phyloP scores from a whole-genome alignment of 202 grass and related monocot species.

The Panicum virgatum region DNA sequence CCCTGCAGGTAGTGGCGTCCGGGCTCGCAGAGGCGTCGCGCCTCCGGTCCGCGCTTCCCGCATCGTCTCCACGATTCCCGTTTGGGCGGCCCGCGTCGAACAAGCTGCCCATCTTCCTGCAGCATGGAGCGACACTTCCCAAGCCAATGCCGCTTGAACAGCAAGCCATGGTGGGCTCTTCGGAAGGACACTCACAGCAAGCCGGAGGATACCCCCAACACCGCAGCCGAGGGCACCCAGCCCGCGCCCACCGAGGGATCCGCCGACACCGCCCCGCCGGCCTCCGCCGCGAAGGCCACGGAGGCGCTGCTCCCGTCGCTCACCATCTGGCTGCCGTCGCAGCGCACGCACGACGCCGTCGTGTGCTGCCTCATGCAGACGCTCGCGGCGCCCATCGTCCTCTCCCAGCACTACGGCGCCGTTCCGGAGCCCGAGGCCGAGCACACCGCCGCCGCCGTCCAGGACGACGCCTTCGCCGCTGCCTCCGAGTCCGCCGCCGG shows the following conservation, averaged over 20 bases:
- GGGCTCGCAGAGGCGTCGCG: too few species aligned
- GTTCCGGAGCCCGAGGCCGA: constrained; percentile 57
- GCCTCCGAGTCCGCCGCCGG: constrained; percentile 37
- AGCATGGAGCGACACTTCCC: too few species aligned
- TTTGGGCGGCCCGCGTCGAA: too few species aligned
- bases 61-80: too few species aligned
- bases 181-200: too few species aligned
- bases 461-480: constrained; percentile 67
- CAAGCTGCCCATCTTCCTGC: too few species aligned
- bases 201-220: constrained; percentile 47
- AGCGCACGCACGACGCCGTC: constrained; percentile 83
- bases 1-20: too few species aligned
- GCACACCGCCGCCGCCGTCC: constrained; percentile 48
- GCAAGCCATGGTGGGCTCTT: too few species aligned
- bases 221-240: constrained; percentile 14
- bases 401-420: constrained; percentile 69
- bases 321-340: constrained; percentile 76
- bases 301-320: constrained; percentile 57
- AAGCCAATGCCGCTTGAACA: too few species aligned
- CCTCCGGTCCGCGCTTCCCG: too few species aligned
- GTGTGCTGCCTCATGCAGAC: constrained; percentile 75
- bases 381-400: constrained; percentile 57
- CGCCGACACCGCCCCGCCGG: not conserved
- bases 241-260: not conserved
- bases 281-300: constrained; percentile 5